These are phyloP conservation scores for Peziza echinospora DNA, from an alignment of 495 filamentous ascomycete species.

Conservation along the genomic window DNA sequence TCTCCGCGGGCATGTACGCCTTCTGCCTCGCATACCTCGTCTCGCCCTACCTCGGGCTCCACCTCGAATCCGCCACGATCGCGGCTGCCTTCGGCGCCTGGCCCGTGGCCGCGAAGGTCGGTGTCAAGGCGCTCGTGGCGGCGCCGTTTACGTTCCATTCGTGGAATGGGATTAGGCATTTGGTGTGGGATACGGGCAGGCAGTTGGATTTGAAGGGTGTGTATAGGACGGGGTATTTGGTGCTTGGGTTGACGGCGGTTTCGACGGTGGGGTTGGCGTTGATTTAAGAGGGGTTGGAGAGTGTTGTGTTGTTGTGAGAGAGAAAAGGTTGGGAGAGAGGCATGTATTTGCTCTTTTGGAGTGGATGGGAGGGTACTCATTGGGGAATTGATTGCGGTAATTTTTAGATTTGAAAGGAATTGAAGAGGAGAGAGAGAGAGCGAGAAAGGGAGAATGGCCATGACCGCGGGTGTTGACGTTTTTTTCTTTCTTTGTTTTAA, in stretches of 20 bases:
- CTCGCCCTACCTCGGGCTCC: slow-evolving; percentile 59
- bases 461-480: too few relatives aligned
- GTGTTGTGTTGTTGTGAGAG: too few relatives aligned
- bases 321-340: background rate
- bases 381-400: too few relatives aligned
- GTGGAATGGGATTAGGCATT: slow-evolving; percentile 74
- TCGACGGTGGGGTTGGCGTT: slow-evolving; percentile 38
- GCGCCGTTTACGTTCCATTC: slow-evolving; percentile 75
- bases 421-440: too few relatives aligned
- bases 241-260: slow-evolving; percentile 44
- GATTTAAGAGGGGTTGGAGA: slow-evolving; percentile 19
- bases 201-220: slow-evolving; percentile 50
- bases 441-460: too few relatives aligned
- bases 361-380: too few relatives aligned
- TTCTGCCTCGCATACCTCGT: slow-evolving; percentile 69
- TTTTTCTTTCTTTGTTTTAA: too few relatives aligned
- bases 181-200: slow-evolving; percentile 60
- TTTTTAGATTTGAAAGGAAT: too few relatives aligned
- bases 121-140: slow-evolving; percentile 49
- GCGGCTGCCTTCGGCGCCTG: slow-evolving; percentile 56
- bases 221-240: slow-evolving; percentile 49
- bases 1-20: slow-evolving; percentile 60
- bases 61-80: slow-evolving; percentile 60
- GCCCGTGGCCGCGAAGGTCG: slow-evolving; percentile 43
- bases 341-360: too few relatives aligned